Evolutionary conservation across 352 stramenopile species (phyloP).

Genomic region (Paralagenidium karlingii): DNA sequence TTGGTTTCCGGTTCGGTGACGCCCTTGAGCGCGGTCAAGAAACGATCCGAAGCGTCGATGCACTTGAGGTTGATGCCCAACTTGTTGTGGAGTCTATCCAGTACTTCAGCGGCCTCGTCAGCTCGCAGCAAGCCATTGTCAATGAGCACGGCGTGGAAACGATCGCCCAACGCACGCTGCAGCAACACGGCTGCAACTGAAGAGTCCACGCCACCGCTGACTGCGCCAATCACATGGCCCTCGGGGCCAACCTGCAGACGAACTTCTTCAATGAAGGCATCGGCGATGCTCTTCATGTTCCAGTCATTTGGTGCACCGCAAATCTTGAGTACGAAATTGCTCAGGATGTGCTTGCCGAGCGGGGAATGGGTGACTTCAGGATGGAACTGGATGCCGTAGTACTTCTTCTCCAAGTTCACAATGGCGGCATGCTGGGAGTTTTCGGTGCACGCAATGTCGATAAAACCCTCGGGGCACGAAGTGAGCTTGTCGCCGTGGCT

Average conservation of each 20-base stretch:
- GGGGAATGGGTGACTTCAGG: constrained; percentile 96
- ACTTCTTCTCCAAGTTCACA: constrained; percentile 87
- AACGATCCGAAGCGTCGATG: constrained; percentile 94
- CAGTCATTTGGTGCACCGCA: constrained; percentile 92
- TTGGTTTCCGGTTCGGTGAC: constrained; percentile 97
- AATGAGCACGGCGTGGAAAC: constrained; percentile 99
- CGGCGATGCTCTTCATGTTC: constrained; percentile 95
- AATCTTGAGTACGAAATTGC: constrained; percentile 97
- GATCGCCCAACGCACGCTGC: constrained; percentile 92
- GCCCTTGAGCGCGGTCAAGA: constrained; percentile 88
- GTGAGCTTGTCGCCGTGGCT: constrained; percentile 98
- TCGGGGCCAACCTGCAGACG: constrained; percentile 86
- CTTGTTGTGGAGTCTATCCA: constrained; percentile 82
- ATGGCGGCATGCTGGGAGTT: constrained; percentile 93
- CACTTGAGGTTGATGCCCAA: constrained; percentile 95
- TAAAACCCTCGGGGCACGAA: constrained; percentile 87
- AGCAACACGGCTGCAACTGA: constrained; percentile 97
- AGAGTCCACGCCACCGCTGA: constrained; percentile 98
- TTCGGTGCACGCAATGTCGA: constrained; percentile 76
- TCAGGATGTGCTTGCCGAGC: constrained; percentile 89
- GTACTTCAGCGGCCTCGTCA: constrained; percentile 90
- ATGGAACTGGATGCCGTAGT: constrained; percentile 98
- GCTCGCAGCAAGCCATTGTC: constrained; percentile 97
- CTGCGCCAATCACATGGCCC: constrained; percentile 96
- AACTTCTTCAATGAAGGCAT: constrained; percentile 83